phyloP scores from a whole-genome alignment of 78 protist genomes.

The Anaeramoeba flamelloides region DNA sequence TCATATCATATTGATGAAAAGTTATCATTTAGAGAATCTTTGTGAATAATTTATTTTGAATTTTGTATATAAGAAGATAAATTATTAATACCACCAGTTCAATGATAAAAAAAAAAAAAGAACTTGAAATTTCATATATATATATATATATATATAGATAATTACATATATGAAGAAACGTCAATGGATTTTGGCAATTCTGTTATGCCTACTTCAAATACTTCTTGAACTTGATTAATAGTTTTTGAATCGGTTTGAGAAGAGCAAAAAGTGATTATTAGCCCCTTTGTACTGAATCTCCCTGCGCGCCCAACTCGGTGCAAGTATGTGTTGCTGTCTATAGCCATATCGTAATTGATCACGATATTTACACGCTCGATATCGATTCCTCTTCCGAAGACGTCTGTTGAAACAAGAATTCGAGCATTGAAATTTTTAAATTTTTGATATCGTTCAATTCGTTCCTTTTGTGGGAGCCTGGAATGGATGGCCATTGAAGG shows the following conservation, averaged over 20 bases:
- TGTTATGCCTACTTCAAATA: conserved; percentile 41
- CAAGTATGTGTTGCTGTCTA: neutral
- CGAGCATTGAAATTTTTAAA: conserved; percentile 85
- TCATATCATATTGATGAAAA: too few species aligned
- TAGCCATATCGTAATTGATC: conserved; percentile 97
- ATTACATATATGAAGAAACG: conserved; percentile 55
- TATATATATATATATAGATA: too few species aligned
- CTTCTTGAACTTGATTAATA: conserved; percentile 57
- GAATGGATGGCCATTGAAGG: conserved; percentile 80
- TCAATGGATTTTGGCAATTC: conserved; percentile 64
- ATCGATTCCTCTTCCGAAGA: conserved; percentile 96
- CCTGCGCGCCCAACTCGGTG: conserved; percentile 92
- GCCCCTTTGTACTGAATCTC: conserved; percentile 98
- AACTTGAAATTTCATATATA: too few species aligned
- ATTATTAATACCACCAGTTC: too few species aligned
- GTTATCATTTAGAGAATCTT: too few species aligned
- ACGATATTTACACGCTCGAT: conserved; percentile 91
- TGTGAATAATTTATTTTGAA: too few species aligned
- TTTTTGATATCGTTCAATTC: conserved; percentile 44
- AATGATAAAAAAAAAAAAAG: too few species aligned
- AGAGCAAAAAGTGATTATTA: conserved; percentile 86
- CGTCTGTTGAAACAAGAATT: conserved; percentile 90
- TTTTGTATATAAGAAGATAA: too few species aligned
- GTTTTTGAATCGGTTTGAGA: conserved; percentile 44
- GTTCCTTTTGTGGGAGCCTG: conserved; percentile 51